These are phyloP conservation scores for Boehmeria nivea DNA, from an alignment of 306 rosid genomes.

Conservation along the genomic window DNA sequence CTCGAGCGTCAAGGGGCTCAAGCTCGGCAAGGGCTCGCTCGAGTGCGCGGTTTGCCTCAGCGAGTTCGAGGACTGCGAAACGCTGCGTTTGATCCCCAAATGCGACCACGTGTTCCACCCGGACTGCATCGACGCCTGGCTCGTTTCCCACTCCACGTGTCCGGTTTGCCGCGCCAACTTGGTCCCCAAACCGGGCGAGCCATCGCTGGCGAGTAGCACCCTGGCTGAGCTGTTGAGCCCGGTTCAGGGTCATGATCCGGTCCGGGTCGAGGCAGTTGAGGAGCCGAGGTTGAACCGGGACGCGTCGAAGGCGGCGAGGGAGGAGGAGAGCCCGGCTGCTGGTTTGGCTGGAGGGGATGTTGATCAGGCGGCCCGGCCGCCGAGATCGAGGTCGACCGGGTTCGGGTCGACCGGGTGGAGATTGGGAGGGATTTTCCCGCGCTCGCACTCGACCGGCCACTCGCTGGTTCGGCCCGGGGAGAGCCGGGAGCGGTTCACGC, in stretches of 20 bases:
- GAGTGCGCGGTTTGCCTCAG: constrained; percentile 93
- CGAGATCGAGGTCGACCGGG: constrained; percentile 36
- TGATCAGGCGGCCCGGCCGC: constrained; percentile 28
- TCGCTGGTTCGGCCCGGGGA: constrained; percentile 38
- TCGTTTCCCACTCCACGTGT: constrained; percentile 64
- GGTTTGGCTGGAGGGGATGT: not conserved
- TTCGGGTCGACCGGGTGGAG: constrained; percentile 30
- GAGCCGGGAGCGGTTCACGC: constrained; percentile 55
- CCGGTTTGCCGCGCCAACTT: constrained; percentile 84
- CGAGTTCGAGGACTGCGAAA: constrained; percentile 70
- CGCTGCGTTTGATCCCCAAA: constrained; percentile 81
- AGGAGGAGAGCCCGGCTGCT: constrained; percentile 18
- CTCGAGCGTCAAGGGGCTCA: constrained; percentile 62
- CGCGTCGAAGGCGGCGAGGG: constrained; percentile 2
- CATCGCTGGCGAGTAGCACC: not conserved
- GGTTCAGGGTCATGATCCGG: constrained; percentile 10
- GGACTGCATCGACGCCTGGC: constrained; percentile 73
- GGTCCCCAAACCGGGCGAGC: constrained; percentile 43
- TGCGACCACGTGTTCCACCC: constrained; percentile 88
- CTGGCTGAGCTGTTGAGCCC: constrained; percentile 13
- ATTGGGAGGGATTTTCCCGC: constrained; percentile 28
- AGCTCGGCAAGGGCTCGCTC: constrained; percentile 54
- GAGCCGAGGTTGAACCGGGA: constrained; percentile 5
- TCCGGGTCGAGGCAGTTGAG: not conserved
- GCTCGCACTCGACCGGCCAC: constrained; percentile 67